A percentile compares a stretch with the other conserved stretches of the same genome.
These are phyloP conservation scores for Daldinia loculata DNA, from an alignment of 495 filamentous ascomycete species.

Conservation along the genomic window DNA sequence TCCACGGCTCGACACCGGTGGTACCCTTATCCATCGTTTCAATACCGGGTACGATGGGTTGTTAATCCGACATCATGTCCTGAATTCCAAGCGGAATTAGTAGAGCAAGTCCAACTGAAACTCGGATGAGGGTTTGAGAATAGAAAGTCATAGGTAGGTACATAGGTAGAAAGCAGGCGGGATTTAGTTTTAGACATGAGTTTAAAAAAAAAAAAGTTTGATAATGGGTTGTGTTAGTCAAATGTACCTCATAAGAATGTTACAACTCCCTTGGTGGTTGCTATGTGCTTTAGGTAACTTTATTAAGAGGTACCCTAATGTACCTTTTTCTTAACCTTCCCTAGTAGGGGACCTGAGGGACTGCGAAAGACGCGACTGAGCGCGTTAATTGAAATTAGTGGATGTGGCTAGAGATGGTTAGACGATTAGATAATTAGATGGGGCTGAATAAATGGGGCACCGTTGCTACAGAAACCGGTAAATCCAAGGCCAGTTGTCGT, in stretches of 20 bases:
- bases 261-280: neutral
- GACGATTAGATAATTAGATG: neutral
- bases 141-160: neutral
- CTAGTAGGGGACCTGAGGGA: neutral
- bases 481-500: constrained; percentile 12
- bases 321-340: neutral
- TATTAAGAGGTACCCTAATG: neutral
- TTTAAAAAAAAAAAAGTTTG: neutral
- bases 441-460: constrained; percentile 1
- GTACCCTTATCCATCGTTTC: constrained; percentile 27
- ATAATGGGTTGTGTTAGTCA: neutral
- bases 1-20: constrained; percentile 15
- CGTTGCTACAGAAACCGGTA: constrained; percentile 39
- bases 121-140: neutral
- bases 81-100: neutral
- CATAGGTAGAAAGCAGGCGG: neutral
- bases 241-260: neutral
- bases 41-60: neutral
- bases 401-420: constrained; percentile 1
- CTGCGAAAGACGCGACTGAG: constrained; percentile 25
- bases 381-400: constrained; percentile 41
- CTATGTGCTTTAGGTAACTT: neutral
- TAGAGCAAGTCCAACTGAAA: neutral
- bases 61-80: constrained; percentile 14
- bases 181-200: neutral